These are phyloP conservation scores for Aspergillus alliaceus DNA, from an alignment of 2,329 filamentous ascomycete species.

Conservation along the genomic window DNA sequence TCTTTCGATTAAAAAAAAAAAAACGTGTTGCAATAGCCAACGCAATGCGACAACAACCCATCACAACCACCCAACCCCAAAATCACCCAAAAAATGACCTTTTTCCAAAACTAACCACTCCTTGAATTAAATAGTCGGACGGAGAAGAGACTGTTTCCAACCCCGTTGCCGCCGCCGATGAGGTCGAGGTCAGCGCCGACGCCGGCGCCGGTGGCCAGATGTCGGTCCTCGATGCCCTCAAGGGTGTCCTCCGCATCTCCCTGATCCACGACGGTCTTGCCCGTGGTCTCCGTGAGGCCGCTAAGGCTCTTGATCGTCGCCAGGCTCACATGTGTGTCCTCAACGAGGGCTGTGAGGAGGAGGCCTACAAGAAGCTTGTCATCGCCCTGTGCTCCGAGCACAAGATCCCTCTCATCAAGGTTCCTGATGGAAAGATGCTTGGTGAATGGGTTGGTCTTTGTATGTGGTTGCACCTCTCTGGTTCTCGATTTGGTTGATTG, in stretches of 20 bases:
- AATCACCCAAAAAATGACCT: background rate
- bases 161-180: conserved; percentile 69
- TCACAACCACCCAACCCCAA: background rate
- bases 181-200: conserved; percentile 96
- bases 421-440: conserved; percentile 98
- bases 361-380: conserved; percentile 99
- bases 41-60: background rate
- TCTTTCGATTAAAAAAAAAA: background rate
- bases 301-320: conserved; percentile 97
- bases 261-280: conserved; percentile 99
- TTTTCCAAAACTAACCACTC: conserved; percentile 16
- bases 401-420: conserved; percentile 99
- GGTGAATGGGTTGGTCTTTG: conserved; percentile 99
- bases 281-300: conserved; percentile 95
- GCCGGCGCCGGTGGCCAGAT: conserved; percentile 70
- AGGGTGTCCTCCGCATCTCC: conserved; percentile 97
- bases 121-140: conserved; percentile 72
- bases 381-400: conserved; percentile 98
- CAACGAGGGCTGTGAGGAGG: conserved; percentile 99
- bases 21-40: background rate
- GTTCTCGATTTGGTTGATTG: background rate
- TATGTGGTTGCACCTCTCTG: conserved; percentile 70
- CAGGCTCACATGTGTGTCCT: conserved; percentile 99
- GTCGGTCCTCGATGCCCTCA: conserved; percentile 96
- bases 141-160: conserved; percentile 95